Base-by-base conservation (phyloP, 345 rosid species). In the Camelina laxa region DNA sequence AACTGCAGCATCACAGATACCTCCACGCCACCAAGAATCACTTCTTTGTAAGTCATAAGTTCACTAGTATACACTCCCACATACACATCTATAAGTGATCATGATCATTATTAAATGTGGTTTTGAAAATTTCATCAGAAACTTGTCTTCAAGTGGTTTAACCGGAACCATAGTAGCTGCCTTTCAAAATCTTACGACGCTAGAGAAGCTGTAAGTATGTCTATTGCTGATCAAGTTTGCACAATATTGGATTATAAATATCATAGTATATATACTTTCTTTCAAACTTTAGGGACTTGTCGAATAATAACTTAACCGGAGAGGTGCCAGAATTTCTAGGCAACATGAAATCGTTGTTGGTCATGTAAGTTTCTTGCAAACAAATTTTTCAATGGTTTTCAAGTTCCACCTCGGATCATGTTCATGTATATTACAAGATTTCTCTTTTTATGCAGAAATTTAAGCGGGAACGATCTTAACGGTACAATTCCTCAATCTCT, bases 241-340 rank as follows among this genome's bases (percentile, higher is more conserved):
- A 31, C 5, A 31, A 6, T 0, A 31, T 5, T 3, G 35, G 35
- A 31, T 31, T 31, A 5, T 31, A 5, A 31, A 31, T 31, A 31
- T 31, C 35, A 31, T 31, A 6, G 7, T 31, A 31, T 31, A 31
- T 6, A 6, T 31, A 31, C 35, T 31, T 65, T 51, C 10, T 11
- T 55, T 11, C 35, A 58, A 69, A 49, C 20, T 19, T 19, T 44
- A 90, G 96, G 82, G 93, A 88, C 67, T 77, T 88, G 15, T 91
- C 92, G 0, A 75, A 79, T 60, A 88, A 85, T 53, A 81, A 22
- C 60, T 73, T 90, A 58, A 76, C 67, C 0, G 93, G 93, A 24
- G 6, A 64, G 0, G 65, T 90, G 24, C 93, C 96, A 0, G 80
- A 70, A 1, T 80, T 81, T 74, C 82, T 91, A 6, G 78, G 89